These are phyloP conservation scores for Penicillium sp. DNA, from an alignment of 2,329 filamentous ascomycete species.

Conservation along the genomic window DNA sequence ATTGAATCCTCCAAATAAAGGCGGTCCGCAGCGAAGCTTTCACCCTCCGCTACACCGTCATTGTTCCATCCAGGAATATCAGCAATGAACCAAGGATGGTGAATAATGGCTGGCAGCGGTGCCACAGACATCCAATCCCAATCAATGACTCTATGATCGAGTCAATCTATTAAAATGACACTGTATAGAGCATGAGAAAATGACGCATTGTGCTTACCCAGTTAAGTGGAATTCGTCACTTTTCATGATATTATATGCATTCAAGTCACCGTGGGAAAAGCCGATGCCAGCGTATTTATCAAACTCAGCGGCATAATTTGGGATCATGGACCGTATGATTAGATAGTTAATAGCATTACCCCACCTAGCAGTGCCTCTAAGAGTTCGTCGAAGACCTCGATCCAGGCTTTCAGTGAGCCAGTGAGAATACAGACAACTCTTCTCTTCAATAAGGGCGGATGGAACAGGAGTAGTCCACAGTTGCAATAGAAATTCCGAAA, in stretches of 20 bases:
- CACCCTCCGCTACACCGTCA: constrained; percentile 6
- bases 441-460: neutral
- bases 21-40: constrained; percentile 12
- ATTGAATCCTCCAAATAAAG: constrained; percentile 8
- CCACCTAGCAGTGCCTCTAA: constrained; percentile 15
- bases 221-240: constrained; percentile 11
- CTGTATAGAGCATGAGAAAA: neutral
- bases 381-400: constrained; percentile 12
- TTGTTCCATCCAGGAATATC: constrained; percentile 18
- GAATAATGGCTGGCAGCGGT: constrained; percentile 15
- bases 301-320: constrained; percentile 11
- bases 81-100: constrained; percentile 18
- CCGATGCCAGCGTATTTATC: constrained; percentile 12
- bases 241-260: constrained; percentile 16
- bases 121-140: constrained; percentile 17
- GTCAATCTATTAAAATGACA: neutral
- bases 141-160: constrained; percentile 11
- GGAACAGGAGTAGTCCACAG: constrained; percentile 9
- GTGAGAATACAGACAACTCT: constrained; percentile 3
- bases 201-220: constrained; percentile 5
- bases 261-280: constrained; percentile 16
- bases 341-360: constrained; percentile 16
- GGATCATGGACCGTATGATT: constrained; percentile 21
- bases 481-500: constrained; percentile 13
- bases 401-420: constrained; percentile 16